Evolutionary conservation across 75 land plant genomes (phyloP).

Genomic region (Picea sitchensis): DNA sequence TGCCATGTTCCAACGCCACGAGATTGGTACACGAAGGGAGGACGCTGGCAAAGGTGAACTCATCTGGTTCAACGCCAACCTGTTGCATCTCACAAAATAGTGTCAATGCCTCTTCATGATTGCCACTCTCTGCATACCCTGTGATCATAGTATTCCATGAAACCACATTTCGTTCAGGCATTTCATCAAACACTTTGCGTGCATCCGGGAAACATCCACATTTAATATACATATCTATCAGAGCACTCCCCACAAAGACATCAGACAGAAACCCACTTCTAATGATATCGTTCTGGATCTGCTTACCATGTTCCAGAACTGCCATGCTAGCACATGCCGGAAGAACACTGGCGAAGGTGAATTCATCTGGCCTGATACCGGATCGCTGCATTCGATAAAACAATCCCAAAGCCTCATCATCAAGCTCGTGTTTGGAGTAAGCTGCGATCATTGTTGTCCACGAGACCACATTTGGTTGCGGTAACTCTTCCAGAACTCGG

Average conservation of each 20-base stretch:
- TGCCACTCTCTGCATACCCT: constrained; percentile 3
- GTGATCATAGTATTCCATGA: constrained; percentile 16
- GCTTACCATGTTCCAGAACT: background rate
- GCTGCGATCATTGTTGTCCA: constrained; percentile 19
- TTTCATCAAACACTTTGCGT: constrained; percentile 19
- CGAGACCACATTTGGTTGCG: background rate
- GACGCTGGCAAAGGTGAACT: constrained; percentile 2
- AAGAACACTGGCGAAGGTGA: constrained; percentile 10
- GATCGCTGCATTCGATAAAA: constrained; percentile 2
- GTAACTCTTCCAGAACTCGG: constrained; percentile 1
- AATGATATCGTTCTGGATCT: constrained; percentile 7
- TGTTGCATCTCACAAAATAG: constrained; percentile 14
- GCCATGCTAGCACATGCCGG: constrained; percentile 9
- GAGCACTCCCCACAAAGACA: constrained; percentile 12
- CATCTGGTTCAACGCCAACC: background rate
- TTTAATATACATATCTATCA: constrained; percentile 21
- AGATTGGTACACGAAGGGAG: background rate
- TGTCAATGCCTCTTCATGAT: constrained; percentile 12
- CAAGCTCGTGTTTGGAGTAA: background rate
- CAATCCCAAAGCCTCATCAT: constrained; percentile 1
- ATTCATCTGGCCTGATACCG: constrained; percentile 1
- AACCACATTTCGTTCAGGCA: constrained; percentile 10
- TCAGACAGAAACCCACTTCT: constrained; percentile 7
- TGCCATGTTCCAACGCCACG: no score
- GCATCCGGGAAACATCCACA: constrained; percentile 10